phyloP scores from a whole-genome alignment of 805 yeast species.

The Lachancea kluyveri region DNA sequence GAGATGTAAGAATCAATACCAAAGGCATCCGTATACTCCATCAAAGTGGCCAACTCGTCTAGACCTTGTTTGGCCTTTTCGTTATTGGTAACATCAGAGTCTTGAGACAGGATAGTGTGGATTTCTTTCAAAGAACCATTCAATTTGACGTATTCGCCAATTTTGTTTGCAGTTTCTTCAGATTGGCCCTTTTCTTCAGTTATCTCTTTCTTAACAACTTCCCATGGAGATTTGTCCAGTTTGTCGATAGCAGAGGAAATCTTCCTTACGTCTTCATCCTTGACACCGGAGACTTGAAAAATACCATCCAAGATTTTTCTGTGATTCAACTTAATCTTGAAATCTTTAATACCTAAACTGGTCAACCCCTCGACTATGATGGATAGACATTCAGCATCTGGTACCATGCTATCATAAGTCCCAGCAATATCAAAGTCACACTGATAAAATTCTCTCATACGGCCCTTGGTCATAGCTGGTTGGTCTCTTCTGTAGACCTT shows the following conservation, averaged over 20 bases:
- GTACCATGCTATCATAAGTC: constrained; percentile 85
- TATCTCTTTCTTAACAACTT: constrained; percentile 86
- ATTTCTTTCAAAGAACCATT: constrained; percentile 70
- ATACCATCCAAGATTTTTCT: constrained; percentile 95
- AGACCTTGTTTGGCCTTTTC: constrained; percentile 76
- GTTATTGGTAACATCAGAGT: constrained; percentile 54
- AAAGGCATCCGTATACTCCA: constrained; percentile 77
- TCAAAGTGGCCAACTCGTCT: constrained; percentile 67
- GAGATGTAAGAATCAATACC: constrained; percentile 62
- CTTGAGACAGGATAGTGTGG: constrained; percentile 47
- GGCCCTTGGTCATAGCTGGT: constrained; percentile 99
- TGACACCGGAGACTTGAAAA: constrained; percentile 91
- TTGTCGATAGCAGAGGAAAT: constrained; percentile 95
- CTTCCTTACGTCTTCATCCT: constrained; percentile 87
- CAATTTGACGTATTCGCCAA: constrained; percentile 85
- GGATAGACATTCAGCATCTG: constrained; percentile 86
- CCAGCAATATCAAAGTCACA: constrained; percentile 99
- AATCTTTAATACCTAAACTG: constrained; percentile 77
- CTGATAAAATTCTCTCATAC: constrained; percentile 99
- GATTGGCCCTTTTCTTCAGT: constrained; percentile 83
- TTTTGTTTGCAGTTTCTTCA: constrained; percentile 86
- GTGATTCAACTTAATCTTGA: constrained; percentile 90
- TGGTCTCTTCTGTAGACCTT: constrained; percentile 98
- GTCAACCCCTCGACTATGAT: constrained; percentile 80
- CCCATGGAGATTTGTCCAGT: constrained; percentile 95